A percentile compares a stretch with the other conserved stretches of the same genome.
phyloP scores from a whole-genome alignment of 805 yeast species.

The Lachancea meyersii region DNA sequence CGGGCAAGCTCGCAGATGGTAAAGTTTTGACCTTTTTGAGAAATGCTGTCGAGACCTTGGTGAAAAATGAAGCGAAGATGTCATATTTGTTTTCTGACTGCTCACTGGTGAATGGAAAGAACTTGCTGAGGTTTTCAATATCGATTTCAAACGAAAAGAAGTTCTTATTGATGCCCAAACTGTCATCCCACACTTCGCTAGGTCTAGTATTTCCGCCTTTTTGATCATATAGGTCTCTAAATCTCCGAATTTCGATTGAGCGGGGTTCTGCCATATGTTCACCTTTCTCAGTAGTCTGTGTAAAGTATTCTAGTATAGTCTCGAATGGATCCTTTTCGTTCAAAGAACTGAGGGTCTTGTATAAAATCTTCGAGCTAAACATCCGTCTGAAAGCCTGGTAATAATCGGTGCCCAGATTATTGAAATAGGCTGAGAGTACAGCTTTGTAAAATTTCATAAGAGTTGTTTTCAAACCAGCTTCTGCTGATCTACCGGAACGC shows the following conservation, averaged over 20 bases:
- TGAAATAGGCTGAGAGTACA: conserved; percentile 26
- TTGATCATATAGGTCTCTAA: not conserved
- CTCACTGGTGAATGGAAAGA: not conserved
- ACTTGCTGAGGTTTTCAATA: not conserved
- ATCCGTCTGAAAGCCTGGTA: conserved; percentile 28
- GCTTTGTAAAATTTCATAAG: conserved; percentile 17
- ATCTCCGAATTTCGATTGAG: not conserved
- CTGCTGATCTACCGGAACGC: conserved; percentile 17
- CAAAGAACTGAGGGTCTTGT: conserved; percentile 23
- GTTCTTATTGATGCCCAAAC: not conserved
- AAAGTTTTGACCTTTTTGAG: not conserved
- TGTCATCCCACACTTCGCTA: not conserved
- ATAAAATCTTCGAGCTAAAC: conserved; percentile 27
- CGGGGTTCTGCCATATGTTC: not conserved
- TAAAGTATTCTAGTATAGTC: conserved; percentile 23
- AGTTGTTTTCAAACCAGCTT: not conserved
- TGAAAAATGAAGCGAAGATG: conserved; percentile 5
- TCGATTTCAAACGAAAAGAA: conserved; percentile 5
- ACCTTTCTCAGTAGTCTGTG: not conserved
- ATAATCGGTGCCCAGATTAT: conserved; percentile 27
- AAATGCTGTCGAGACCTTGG: conserved; percentile 3
- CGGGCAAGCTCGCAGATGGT: not conserved
- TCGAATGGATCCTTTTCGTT: conserved; percentile 23
- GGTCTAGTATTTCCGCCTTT: not conserved
- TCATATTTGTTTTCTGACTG: not conserved